Conservation (phyloP, 176 grass and related monocot genomes). For the Metroxylon sagu region DNA sequence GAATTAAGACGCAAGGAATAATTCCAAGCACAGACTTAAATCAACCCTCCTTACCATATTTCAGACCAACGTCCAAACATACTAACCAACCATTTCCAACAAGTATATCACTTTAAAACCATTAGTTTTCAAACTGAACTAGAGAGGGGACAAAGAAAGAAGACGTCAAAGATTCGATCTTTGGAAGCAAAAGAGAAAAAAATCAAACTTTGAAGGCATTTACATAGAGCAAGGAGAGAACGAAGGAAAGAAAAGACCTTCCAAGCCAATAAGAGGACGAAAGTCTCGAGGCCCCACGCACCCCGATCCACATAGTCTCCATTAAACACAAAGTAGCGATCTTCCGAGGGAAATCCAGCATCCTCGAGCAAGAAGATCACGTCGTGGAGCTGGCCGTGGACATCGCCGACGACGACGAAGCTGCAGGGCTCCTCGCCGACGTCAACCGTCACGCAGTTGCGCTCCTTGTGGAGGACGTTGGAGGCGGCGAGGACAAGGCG, state of each 20-base stretch:
- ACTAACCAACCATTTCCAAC: too few relatives aligned
- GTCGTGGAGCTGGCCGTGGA: conserved; percentile 96
- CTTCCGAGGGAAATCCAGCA: conserved; percentile 71
- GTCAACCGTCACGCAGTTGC: conserved; percentile 65
- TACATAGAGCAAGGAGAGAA: background rate
- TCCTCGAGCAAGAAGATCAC: conserved; percentile 82
- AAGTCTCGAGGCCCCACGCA: conserved; percentile 90
- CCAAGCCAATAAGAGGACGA: conserved; percentile 80
- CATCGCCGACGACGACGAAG: conserved; percentile 84
- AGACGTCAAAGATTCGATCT: too few relatives aligned
- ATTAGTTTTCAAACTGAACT: too few relatives aligned
- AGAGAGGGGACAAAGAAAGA: too few relatives aligned
- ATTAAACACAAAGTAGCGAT: conserved; percentile 86
- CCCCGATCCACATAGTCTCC: conserved; percentile 94
- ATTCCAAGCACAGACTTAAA: too few relatives aligned
- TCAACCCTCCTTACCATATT: too few relatives aligned
- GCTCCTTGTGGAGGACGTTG: conserved; percentile 73
- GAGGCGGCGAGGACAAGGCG: conserved; percentile 62
- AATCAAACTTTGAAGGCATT: background rate
- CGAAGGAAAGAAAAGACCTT: conserved; percentile 45
- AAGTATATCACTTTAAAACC: too few relatives aligned
- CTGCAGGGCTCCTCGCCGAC: conserved; percentile 25
- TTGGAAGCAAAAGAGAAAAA: too few relatives aligned
- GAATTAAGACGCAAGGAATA: too few relatives aligned
- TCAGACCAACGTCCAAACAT: too few relatives aligned